These are phyloP conservation scores for Penicillium oxalicum DNA, from an alignment of 2,329 filamentous ascomycete genomes.

Conservation along the genomic window DNA sequence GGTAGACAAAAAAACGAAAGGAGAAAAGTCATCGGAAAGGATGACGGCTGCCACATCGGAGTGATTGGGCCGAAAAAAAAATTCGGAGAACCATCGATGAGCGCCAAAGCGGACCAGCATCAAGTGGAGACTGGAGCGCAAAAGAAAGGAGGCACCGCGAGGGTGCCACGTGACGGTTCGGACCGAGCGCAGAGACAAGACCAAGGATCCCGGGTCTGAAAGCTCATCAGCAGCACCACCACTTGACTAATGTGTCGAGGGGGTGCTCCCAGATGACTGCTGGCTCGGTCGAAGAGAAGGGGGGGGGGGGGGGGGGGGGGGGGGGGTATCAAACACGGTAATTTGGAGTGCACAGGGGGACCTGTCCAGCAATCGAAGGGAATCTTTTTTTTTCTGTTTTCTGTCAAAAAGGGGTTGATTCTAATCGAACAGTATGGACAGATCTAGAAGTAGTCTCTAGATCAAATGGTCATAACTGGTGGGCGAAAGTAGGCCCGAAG, in stretches of 20 bases:
- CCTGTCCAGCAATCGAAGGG: constrained; percentile 6
- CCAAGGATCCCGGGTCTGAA: constrained; percentile 7
- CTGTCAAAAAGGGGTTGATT: constrained; percentile 6
- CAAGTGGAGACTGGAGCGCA: constrained; percentile 4
- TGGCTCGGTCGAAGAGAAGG: not conserved
- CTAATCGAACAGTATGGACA: constrained; percentile 17
- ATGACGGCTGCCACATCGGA: constrained; percentile 34
- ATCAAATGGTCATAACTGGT: constrained; percentile 1
- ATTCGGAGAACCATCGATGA: constrained; percentile 20
- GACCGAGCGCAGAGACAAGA: constrained; percentile 5
- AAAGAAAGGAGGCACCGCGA: constrained; percentile 1
- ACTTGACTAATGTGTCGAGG: constrained; percentile 6
- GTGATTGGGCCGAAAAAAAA: not conserved
- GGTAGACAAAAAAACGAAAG: constrained; percentile 10
- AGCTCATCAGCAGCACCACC: not conserved
- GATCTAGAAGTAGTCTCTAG: constrained; percentile 2
- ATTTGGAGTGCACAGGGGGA: constrained; percentile 4
- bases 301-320: constrained; percentile 17
- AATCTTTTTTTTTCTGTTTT: constrained; percentile 19
- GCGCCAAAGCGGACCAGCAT: constrained; percentile 22
- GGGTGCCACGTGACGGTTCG: not conserved
- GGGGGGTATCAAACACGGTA: constrained; percentile 23
- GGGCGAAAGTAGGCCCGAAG: constrained; percentile 31
- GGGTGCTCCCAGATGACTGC: too few relatives aligned
- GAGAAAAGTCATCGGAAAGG: constrained; percentile 17